These are phyloP conservation scores for Solanum chiquidenum DNA, from an alignment of 257 asterid species.

Conservation along the genomic window DNA sequence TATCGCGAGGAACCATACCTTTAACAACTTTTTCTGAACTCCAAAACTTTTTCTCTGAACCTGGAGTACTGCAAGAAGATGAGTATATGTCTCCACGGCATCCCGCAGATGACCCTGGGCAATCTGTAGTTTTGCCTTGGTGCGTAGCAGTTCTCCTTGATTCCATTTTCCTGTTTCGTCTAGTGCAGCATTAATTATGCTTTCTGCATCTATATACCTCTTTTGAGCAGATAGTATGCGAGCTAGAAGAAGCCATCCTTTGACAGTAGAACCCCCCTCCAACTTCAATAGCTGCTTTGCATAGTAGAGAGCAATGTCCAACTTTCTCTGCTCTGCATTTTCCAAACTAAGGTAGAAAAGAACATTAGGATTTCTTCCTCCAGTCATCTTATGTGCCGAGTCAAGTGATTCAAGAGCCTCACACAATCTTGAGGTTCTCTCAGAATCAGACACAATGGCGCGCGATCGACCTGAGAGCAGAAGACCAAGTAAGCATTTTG, in stretches of 20 bases:
- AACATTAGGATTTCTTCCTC: constrained; percentile 31
- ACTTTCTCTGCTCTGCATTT: constrained; percentile 81
- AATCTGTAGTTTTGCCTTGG: constrained; percentile 74
- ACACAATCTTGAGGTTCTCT: constrained; percentile 36
- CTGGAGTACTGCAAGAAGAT: constrained; percentile 79
- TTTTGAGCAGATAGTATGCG: constrained; percentile 84
- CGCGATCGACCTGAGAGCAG: constrained; percentile 56
- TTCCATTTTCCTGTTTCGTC: constrained; percentile 93
- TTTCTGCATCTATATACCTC: constrained; percentile 62
- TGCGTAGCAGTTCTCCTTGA: constrained; percentile 62
- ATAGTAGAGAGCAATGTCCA: constrained; percentile 64
- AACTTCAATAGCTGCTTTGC: constrained; percentile 52
- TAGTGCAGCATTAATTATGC: constrained; percentile 66
- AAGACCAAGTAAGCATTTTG: constrained; percentile 45
- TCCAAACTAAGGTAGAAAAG: constrained; percentile 60
- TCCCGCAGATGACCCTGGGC: constrained; percentile 50
- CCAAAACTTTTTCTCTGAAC: constrained; percentile 60
- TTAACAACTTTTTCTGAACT: constrained; percentile 27
- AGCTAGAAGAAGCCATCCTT: constrained; percentile 82
- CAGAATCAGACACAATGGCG: constrained; percentile 38
- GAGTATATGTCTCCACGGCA: constrained; percentile 64
- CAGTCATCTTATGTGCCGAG: constrained; percentile 37
- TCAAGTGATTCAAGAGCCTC: constrained; percentile 71
- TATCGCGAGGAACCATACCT: constrained; percentile 25
- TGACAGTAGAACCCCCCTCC: constrained; percentile 54